phyloP scores from a whole-genome alignment of 1,139 yeast species.

The Arxiozyma heterogenica region DNA sequence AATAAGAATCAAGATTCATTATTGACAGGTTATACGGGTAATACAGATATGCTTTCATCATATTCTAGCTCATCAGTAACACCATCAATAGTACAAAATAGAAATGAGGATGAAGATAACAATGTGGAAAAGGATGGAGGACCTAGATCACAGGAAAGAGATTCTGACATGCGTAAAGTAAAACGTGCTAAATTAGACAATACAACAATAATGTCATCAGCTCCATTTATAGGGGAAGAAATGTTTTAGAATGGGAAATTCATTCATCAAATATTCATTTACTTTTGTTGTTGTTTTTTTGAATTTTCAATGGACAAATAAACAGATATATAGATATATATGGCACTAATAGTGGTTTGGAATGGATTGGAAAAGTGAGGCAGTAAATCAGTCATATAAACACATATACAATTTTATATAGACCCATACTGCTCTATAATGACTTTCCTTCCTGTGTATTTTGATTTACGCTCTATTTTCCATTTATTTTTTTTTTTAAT shows the following conservation, averaged over 20 bases:
- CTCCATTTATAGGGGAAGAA: neutral
- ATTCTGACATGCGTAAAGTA: slow-evolving; percentile 13
- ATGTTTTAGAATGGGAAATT: slow-evolving; percentile 5
- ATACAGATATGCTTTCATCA: too few relatives aligned
- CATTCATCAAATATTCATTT: neutral
- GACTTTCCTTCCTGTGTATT: too few relatives aligned
- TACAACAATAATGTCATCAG: slow-evolving; percentile 13
- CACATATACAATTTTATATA: too few relatives aligned
- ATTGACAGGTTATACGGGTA: neutral
- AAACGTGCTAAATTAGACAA: slow-evolving; percentile 29
- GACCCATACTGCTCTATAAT: too few relatives aligned
- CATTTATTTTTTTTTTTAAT: too few relatives aligned
- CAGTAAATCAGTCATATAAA: too few relatives aligned
- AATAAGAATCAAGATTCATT: neutral
- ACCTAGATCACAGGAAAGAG: neutral
- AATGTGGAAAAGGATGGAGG: neutral
- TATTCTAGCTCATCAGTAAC: slow-evolving; percentile 18
- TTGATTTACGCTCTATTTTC: too few relatives aligned
- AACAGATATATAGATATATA: too few relatives aligned
- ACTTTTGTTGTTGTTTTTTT: too few relatives aligned
- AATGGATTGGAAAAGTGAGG: too few relatives aligned
- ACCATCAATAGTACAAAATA: neutral
- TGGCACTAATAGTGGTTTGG: too few relatives aligned
- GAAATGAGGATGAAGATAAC: neutral
- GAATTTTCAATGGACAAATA: too few relatives aligned